Conservation (phyloP, 169 alveolate genomes). For the Plasmodium gonderi region DNA sequence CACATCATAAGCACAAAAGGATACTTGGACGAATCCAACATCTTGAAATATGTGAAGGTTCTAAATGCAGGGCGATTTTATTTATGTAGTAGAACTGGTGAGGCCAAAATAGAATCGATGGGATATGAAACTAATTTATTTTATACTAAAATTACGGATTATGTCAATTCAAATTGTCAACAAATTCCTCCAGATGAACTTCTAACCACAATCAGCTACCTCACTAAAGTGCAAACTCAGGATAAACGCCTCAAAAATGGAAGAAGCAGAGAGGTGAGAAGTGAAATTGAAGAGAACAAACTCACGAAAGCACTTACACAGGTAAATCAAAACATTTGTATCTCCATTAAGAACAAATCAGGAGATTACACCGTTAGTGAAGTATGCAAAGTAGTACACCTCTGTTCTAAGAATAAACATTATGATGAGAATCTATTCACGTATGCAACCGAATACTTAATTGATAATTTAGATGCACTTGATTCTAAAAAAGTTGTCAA, state of each 20-base stretch:
- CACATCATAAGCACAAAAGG: not conserved
- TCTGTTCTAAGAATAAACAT: not conserved
- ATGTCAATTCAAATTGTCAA: not conserved
- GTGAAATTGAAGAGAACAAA: not conserved
- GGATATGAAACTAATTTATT: not conserved
- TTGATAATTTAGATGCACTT: slow-evolving; percentile 15
- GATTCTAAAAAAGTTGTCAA: not conserved
- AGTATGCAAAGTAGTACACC: not conserved
- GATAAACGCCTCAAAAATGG: too few relatives aligned
- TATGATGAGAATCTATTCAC: slow-evolving; percentile 13
- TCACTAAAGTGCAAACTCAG: not conserved
- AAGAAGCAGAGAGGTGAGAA: not conserved
- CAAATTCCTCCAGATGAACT: not conserved
- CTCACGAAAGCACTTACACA: not conserved
- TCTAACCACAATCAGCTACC: not conserved
- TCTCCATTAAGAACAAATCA: not conserved
- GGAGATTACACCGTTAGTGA: not conserved
- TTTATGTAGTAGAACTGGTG: too few relatives aligned
- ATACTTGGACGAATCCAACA: not conserved
- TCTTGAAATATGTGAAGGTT: not conserved
- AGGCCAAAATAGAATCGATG: too few relatives aligned
- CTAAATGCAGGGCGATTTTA: not conserved
- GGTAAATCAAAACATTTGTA: not conserved
- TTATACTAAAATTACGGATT: not conserved
- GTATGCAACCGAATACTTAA: not conserved